Conservation (phyloP, 768 basidiomycete genomes). For the Termitomyces sp. region DNA sequence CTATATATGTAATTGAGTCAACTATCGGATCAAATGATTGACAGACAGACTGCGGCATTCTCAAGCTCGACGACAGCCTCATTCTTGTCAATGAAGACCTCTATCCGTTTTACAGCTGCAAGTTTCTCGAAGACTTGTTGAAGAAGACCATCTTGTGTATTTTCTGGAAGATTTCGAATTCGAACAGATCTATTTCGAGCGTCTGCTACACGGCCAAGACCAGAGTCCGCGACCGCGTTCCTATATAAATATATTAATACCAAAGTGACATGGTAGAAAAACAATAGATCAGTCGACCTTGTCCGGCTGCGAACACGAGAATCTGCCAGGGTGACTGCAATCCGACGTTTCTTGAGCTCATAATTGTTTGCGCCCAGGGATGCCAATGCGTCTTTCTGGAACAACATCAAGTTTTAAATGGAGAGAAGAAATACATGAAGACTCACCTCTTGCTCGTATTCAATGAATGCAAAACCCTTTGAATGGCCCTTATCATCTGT, state of each 20-base stretch:
- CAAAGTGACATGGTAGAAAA: background rate
- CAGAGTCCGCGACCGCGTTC: conserved; percentile 44
- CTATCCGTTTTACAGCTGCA: conserved; percentile 63
- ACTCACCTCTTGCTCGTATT: conserved; percentile 79
- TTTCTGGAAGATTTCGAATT: conserved; percentile 66
- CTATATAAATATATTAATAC: conserved; percentile 20
- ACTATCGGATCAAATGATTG: background rate
- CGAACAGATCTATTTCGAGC: conserved; percentile 68
- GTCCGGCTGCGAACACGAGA: conserved; percentile 52
- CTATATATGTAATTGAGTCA: conserved; percentile 30
- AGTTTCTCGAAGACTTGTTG: conserved; percentile 88
- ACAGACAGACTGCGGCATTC: conserved; percentile 51
- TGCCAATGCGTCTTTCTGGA: conserved; percentile 61
- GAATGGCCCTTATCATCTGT: conserved; percentile 62
- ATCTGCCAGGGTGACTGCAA: conserved; percentile 85
- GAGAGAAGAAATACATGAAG: background rate
- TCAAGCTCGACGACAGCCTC: conserved; percentile 66
- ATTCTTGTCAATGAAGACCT: conserved; percentile 58
- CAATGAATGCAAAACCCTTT: conserved; percentile 90
- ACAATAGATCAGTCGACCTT: conserved; percentile 32
- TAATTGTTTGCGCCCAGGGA: conserved; percentile 80
- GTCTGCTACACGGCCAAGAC: conserved; percentile 52
- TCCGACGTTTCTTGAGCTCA: conserved; percentile 85
- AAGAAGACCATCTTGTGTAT: conserved; percentile 84
- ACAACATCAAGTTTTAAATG: background rate